Base-by-base conservation (phyloP, 495 filamentous ascomycete species). In the Rhypophila decipiens region DNA sequence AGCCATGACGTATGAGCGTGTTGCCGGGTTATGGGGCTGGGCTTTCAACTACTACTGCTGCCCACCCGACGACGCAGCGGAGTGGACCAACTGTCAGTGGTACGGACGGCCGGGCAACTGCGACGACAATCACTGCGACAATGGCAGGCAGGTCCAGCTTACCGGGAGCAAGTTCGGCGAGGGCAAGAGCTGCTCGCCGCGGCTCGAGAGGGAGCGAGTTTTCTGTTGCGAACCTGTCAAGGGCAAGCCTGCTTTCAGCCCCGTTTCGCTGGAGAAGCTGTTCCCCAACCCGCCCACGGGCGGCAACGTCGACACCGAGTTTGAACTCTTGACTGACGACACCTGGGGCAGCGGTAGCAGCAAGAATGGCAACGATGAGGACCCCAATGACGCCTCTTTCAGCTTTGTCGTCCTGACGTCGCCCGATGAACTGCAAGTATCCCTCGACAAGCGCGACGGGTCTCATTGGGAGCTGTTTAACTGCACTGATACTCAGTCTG, bases 261-360 rank as follows among this genome's bases (percentile, higher is more conserved):
- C 65, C 4, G 63, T 70, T 2, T 46, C 57, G 2, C 46, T 68
- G 9, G 60, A 66, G 11, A 48, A 66, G 18, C 54, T 69, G 5
- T 69, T 70, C 39, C 15, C 39, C 5, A 41, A 64, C 33, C 56
- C 58, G 1, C 63, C 63, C 5, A 42, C 49, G 0, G 50, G 46
- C 3, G 56, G 54, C 23, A 46, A 50, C 17, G 44, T 44, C 4
- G 56, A 63, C 38, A 46, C 51, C 1, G 55, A 64, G 11, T 63
- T 52, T 23, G 38, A 57, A 1, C 52, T 67, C 15, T 21, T 60
- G 5, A 45, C 46, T 1, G 65, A 70, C 35, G 41, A 48, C 29
- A 62, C 50, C 12, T 54, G 38, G 34, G 48, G 31, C 15, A 47
- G 46, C 42, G 49, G 43, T 37, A 49, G 34, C 17, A 38, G 24